Evolutionary conservation across 306 rosid species (phyloP).

Genomic region (Elaeagnus macrophylla): DNA sequence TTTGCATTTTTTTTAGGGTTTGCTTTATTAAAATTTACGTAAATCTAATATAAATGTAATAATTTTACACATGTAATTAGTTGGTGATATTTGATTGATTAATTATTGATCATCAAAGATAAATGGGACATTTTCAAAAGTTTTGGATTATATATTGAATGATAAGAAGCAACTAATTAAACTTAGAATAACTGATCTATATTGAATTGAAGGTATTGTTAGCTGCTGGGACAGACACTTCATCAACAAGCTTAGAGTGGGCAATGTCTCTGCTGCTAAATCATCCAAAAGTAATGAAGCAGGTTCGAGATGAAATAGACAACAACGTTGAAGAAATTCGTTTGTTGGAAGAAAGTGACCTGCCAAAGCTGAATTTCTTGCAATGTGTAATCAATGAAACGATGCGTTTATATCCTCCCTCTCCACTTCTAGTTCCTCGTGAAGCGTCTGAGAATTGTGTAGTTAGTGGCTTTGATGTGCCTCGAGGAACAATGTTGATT

Average conservation of each 20-base stretch:
- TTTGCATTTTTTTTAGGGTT: no score
- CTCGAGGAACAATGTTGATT: slow-evolving; percentile 14
- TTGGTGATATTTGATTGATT: no score
- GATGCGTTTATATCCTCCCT: slow-evolving; percentile 16
- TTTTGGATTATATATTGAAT: no score
- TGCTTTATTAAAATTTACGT: no score
- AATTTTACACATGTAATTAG: no score
- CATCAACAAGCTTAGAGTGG: slow-evolving; percentile 39
- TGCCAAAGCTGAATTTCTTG: slow-evolving; percentile 22
- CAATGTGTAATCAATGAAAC: slow-evolving; percentile 22
- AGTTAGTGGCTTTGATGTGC: slow-evolving; percentile 13
- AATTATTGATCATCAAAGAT: no score
- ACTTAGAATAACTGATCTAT: no score
- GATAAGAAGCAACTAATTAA: no score
- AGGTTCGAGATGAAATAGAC: slow-evolving; percentile 19
- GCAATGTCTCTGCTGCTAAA: slow-evolving; percentile 37
- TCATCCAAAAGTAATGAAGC: slow-evolving; percentile 31
- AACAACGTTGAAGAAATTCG: slow-evolving; percentile 14
- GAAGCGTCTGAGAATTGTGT: slow-evolving; percentile 13
- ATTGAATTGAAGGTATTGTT: slow-evolving; percentile 28
- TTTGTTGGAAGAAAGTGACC: slow-evolving; percentile 15
- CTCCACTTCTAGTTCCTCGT: slow-evolving; percentile 24
- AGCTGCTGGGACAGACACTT: slow-evolving; percentile 31
- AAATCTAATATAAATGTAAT: no score
- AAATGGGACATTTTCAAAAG: no score